Percentiles rank a stretch among this genome's conserved stretches.
These are phyloP conservation scores for Gossypium longicalyx DNA, from an alignment of 345 rosid genomes.

Conservation along the genomic window DNA sequence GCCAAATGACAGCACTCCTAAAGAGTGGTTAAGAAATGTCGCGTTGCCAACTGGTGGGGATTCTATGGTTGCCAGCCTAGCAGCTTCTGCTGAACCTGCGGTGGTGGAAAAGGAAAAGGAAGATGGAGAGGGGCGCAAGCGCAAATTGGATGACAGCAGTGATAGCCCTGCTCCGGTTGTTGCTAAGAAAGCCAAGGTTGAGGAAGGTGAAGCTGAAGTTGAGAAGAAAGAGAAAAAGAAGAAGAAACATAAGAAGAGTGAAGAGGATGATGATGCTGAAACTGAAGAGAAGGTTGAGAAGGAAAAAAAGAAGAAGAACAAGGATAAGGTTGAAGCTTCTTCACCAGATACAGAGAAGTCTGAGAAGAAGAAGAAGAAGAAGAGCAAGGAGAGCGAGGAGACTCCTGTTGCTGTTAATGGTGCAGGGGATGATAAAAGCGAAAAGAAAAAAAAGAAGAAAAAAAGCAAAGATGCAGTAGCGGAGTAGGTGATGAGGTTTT, in stretches of 20 bases:
- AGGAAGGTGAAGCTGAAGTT: conserved; percentile 32
- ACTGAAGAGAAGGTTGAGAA: conserved; percentile 36
- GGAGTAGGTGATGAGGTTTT: conserved; percentile 8
- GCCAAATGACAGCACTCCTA: conserved; percentile 73
- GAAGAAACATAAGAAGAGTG: conserved; percentile 52
- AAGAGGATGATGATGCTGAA: conserved; percentile 35
- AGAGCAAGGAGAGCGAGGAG: conserved; percentile 45
- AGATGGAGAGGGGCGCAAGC: conserved; percentile 44
- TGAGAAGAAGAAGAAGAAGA: conserved; percentile 69
- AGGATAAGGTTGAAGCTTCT: conserved; percentile 29
- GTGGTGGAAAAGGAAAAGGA: conserved; percentile 30
- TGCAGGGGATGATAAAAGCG: conserved; percentile 44
- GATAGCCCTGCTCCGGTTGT: conserved; percentile 38
- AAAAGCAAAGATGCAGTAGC: conserved; percentile 42
- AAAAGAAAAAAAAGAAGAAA: conserved; percentile 71
- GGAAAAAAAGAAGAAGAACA: conserved; percentile 42
- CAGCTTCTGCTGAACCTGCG: conserved; percentile 50
- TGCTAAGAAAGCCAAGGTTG: conserved; percentile 55
- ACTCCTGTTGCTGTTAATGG: conserved; percentile 30
- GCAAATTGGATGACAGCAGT: conserved; percentile 44
- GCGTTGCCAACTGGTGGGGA: conserved; percentile 72
- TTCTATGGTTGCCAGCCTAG: conserved; percentile 60
- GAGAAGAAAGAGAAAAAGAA: conserved; percentile 50
- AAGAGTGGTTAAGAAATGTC: conserved; percentile 74
- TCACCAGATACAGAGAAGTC: conserved; percentile 42